A percentile compares a stretch with the other conserved stretches of the same genome.
Conservation (phyloP, 208 protist genomes). For the Giardia duodenalis region DNA sequence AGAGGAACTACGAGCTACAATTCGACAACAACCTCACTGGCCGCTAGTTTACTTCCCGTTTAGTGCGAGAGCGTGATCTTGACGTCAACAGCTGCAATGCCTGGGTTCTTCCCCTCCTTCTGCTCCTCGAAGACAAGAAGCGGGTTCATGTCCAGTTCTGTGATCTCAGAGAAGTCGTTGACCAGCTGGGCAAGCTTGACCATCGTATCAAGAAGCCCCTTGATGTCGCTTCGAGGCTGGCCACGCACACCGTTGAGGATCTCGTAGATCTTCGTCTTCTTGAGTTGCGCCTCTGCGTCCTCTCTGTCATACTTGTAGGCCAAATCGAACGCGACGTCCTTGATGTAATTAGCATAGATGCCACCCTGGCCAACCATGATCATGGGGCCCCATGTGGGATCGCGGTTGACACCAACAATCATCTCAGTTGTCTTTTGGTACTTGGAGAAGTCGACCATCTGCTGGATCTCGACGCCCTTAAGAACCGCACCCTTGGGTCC, state of each 20-base stretch:
- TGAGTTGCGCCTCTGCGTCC: conserved; percentile 26
- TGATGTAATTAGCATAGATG: conserved; percentile 37
- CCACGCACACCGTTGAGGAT: conserved; percentile 42
- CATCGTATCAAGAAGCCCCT: conserved; percentile 35
- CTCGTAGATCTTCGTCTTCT: conserved; percentile 43
- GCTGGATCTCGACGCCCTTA: conserved; percentile 33
- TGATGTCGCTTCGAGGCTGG: conserved; percentile 32
- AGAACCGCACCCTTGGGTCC: conserved; percentile 23
- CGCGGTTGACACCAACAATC: conserved; percentile 40
- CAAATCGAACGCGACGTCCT: conserved; percentile 40
- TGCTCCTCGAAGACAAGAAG: conserved; percentile 34
- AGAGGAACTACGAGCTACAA: no score
- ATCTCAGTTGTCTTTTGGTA: conserved; percentile 35
- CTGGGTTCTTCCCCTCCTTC: conserved; percentile 12
- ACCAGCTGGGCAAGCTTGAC: conserved; percentile 38
- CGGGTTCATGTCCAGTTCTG: conserved; percentile 47
- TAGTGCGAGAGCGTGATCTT: conserved; percentile 35
- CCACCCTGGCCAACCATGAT: conserved; percentile 44
- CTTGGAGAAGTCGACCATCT: conserved; percentile 36
- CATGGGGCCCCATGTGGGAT: conserved; percentile 35
- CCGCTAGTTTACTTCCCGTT: no score
- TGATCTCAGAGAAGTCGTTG: conserved; percentile 38
- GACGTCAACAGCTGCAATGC: conserved; percentile 32
- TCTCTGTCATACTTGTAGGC: conserved; percentile 10
- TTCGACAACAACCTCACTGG: no score